Evolutionary conservation across 2,329 filamentous ascomycete species (phyloP).

Genomic region (Fusarium verrucosum): DNA sequence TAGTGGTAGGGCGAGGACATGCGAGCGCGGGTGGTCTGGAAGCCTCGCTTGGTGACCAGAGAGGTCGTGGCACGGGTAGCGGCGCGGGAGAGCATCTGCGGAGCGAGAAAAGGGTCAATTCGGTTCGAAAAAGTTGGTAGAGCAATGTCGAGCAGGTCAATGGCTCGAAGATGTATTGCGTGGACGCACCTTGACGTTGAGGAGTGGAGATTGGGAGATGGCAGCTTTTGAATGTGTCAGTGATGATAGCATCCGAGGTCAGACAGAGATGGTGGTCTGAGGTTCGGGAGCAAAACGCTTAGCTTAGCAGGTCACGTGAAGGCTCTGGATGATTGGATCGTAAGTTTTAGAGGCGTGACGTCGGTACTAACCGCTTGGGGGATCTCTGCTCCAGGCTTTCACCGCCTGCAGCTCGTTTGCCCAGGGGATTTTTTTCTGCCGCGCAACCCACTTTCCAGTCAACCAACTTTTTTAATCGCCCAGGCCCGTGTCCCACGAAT

Average conservation of each 20-base stretch:
- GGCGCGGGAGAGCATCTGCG: constrained; percentile 84
- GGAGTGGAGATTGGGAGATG: constrained; percentile 42
- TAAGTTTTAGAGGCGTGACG: constrained; percentile 19
- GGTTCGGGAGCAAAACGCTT: constrained; percentile 46
- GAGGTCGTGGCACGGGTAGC: constrained; percentile 71
- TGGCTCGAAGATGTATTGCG: background rate
- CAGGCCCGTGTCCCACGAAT: constrained; percentile 34
- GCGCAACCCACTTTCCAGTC: constrained; percentile 39
- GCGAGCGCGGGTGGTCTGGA: constrained; percentile 88
- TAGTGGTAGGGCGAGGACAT: constrained; percentile 96
- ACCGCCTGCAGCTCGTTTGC: constrained; percentile 35
- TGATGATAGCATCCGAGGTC: constrained; percentile 44
- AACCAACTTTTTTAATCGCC: constrained; percentile 41
- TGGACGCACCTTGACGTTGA: constrained; percentile 42
- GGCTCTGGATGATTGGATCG: constrained; percentile 10
- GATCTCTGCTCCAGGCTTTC: constrained; percentile 1
- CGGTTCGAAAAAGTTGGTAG: constrained; percentile 38
- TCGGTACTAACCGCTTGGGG: constrained; percentile 31
- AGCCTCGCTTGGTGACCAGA: constrained; percentile 86
- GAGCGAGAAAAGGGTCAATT: constrained; percentile 51
- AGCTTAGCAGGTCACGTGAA: constrained; percentile 36
- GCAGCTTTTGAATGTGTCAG: constrained; percentile 42
- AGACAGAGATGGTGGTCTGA: constrained; percentile 46
- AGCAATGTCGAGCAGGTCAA: background rate
- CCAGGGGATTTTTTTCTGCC: constrained; percentile 43